Evolutionary conservation across 2,329 filamentous ascomycete genomes (phyloP), one percentile per base, ranked within the genome.

Genomic region (Arthrobotrys megalospora): DNA sequence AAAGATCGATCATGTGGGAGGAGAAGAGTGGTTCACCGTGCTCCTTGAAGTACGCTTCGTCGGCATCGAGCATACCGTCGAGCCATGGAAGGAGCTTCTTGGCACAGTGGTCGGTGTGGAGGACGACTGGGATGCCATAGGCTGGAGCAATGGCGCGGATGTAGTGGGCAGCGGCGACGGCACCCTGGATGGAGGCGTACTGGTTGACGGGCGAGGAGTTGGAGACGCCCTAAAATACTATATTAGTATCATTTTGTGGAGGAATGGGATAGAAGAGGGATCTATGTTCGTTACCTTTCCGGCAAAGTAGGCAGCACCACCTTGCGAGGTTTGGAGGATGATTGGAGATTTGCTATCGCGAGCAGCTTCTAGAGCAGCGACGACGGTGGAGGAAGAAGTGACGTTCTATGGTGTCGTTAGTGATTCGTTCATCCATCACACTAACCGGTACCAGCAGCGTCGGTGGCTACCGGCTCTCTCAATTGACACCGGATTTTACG

Each of bases 31-130:
- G 95, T 86, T 94, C 92, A 87, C 92, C 92, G 85, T 95, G 90
- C 85, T 90, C 85, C 91, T 97, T 96, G 92, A 97, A 97, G 89
- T 94, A 95, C 79, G 88, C 89, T 90, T 98, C 96, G 84, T 98
- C 96, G 82, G 91, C 95, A 80, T 96, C 94, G 82, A 98, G 87
- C 91, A 97, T 94, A 85, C 94, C 94, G 84, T 97, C 94, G 85
- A 98, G 88, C 95, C 95, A 98, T 80, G 96, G 96, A 73, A 98
- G 91, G 77, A 98, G 93, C 91, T 98, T 98, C 92, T 98, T 98
- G 85, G 96, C 95, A 87, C 95, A 97, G 89, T 98, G 96, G 86
- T 99, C 96, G 85, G 95, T 96, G 90, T 97, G 94, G 78, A 98
- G 91, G 83, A 98, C 88, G 82, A 97, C 93, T 83, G 95, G 95